Percentiles rank a stretch among this genome's conserved stretches.
phyloP scores from a whole-genome alignment of 495 filamentous ascomycete genomes.

The Jackrogersella minutella region DNA sequence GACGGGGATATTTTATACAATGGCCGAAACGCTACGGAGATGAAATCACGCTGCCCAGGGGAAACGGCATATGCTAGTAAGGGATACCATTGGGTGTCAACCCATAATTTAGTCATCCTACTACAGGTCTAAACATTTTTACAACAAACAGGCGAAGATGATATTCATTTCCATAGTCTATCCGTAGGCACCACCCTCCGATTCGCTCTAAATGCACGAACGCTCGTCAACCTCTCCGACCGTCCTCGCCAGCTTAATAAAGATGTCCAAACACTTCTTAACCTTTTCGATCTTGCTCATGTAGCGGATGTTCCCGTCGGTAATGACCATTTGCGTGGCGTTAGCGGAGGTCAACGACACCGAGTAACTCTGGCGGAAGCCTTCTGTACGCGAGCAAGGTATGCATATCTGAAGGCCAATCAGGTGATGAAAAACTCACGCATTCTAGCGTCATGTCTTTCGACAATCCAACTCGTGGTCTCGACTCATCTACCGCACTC shows the following conservation, averaged over 20 bases:
- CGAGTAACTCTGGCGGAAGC: conserved; percentile 61
- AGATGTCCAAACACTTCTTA: conserved; percentile 63
- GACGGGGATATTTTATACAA: conserved; percentile 76
- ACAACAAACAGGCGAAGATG: not conserved
- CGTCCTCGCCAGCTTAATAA: conserved; percentile 48
- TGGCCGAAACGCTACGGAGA: conserved; percentile 57
- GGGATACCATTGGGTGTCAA: not conserved
- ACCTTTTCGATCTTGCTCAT: conserved; percentile 68
- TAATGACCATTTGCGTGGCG: conserved; percentile 78
- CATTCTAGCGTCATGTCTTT: conserved; percentile 52
- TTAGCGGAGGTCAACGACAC: conserved; percentile 67
- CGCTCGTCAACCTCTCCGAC: not conserved
- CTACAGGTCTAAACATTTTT: not conserved
- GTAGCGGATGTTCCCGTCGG: conserved; percentile 81
- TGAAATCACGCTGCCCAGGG: conserved; percentile 41
- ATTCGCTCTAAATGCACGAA: not conserved
- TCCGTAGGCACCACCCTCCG: not conserved
- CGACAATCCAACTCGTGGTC: conserved; percentile 63
- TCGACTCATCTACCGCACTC: conserved; percentile 58
- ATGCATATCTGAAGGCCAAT: conserved; percentile 6
- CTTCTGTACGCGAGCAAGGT: conserved; percentile 11
- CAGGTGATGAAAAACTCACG: not conserved
- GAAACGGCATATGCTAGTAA: not conserved
- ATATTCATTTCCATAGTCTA: not conserved
- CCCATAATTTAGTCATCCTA: not conserved